These are phyloP conservation scores for Psilocybe azurescens DNA, from an alignment of 768 basidiomycete species.

Conservation along the genomic window DNA sequence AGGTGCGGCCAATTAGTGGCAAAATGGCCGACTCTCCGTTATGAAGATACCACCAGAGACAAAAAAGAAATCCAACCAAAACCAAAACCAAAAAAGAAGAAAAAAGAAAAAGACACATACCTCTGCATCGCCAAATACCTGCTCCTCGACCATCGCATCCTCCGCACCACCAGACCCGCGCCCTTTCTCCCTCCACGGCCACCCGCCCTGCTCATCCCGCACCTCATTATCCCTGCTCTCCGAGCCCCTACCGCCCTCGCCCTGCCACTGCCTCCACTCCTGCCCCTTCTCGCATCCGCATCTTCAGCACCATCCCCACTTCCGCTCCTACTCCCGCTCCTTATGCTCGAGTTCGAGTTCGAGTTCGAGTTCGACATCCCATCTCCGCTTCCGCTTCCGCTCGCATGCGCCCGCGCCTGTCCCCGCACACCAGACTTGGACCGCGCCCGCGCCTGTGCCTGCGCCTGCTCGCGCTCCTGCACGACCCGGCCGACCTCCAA, in stretches of 20 bases:
- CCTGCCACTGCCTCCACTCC: slow-evolving; percentile 2
- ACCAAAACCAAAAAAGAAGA: no score
- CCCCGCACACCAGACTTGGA: slow-evolving; percentile 7
- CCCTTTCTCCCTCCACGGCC: slow-evolving; percentile 28
- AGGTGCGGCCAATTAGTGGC: no score
- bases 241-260: slow-evolving; percentile 12
- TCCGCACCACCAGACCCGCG: slow-evolving; percentile 15
- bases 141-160: slow-evolving; percentile 8
- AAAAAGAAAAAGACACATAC: not conserved
- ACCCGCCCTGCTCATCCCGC: slow-evolving; percentile 31
- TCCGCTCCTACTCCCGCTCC: slow-evolving; percentile 6
- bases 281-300: slow-evolving; percentile 8
- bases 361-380: no score
- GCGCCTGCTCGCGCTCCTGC: slow-evolving; percentile 17
- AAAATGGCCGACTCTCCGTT: no score
- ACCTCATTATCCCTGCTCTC: slow-evolving; percentile 29
- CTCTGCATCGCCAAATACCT: not conserved
- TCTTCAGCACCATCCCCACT: slow-evolving; percentile 7
- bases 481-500: slow-evolving; percentile 29
- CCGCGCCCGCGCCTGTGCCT: no score
- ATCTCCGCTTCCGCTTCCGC: slow-evolving; percentile 15
- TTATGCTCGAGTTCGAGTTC: no score
- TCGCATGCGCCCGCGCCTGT: no score
- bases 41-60: no score
- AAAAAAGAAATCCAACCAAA: no score